These are phyloP conservation scores for Lithocarpus polystachyus DNA, from an alignment of 306 rosid species.

Conservation along the genomic window DNA sequence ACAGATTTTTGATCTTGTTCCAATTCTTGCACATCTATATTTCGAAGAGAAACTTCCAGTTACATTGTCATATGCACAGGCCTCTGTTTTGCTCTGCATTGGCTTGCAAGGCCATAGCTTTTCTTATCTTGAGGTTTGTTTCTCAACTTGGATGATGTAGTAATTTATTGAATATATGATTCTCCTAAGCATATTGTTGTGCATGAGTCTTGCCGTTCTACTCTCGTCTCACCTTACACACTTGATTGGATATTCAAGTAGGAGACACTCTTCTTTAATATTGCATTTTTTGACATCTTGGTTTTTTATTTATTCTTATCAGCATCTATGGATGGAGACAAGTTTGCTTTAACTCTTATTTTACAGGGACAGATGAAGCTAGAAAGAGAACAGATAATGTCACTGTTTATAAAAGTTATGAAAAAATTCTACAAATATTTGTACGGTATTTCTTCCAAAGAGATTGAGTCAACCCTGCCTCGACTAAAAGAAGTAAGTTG, in stretches of 20 bases:
- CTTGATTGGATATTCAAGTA: not conserved
- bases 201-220: not conserved
- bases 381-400: slow-evolving; percentile 78
- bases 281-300: not conserved
- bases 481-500: slow-evolving; percentile 65
- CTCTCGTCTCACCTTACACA: not conserved
- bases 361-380: slow-evolving; percentile 66
- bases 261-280: not conserved
- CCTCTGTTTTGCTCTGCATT: slow-evolving; percentile 86
- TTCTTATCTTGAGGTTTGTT: slow-evolving; percentile 72
- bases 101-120: slow-evolving; percentile 73
- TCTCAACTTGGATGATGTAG: slow-evolving; percentile 1
- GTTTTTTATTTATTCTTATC: not conserved
- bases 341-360: slow-evolving; percentile 15
- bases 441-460: slow-evolving; percentile 56
- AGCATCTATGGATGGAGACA: slow-evolving; percentile 13
- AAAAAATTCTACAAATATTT: slow-evolving; percentile 67
- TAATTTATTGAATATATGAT: not conserved
- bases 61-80: slow-evolving; percentile 61
- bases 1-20: slow-evolving; percentile 85
- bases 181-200: not conserved
- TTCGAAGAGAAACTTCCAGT: slow-evolving; percentile 76
- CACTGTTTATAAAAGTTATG: slow-evolving; percentile 78
- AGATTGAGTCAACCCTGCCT: slow-evolving; percentile 77
- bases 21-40: slow-evolving; percentile 58